Conservation (phyloP, 106 monocot species). For the Gastrodia elata region DNA sequence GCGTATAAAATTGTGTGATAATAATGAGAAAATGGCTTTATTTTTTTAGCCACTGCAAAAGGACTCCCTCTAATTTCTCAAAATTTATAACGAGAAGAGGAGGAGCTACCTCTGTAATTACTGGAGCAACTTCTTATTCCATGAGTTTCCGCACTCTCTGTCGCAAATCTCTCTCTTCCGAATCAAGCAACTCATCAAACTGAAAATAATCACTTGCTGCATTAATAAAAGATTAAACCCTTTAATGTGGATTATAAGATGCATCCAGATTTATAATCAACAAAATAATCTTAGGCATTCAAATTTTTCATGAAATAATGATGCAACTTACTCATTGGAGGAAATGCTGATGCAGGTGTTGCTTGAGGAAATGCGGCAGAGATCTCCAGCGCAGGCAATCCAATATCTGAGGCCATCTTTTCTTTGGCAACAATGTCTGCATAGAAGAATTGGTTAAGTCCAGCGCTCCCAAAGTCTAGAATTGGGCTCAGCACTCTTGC, state of each 20-base stretch:
- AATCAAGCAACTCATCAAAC: slow-evolving; percentile 67
- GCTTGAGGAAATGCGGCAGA: slow-evolving; percentile 85
- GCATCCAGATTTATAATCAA: neutral
- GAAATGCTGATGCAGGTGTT: slow-evolving; percentile 80
- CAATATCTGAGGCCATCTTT: slow-evolving; percentile 21
- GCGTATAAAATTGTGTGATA: too few relatives aligned
- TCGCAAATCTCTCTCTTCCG: slow-evolving; percentile 49
- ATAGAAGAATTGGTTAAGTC: too few relatives aligned
- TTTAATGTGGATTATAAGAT: neutral
- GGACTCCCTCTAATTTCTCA: too few relatives aligned
- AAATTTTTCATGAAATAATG: neutral
- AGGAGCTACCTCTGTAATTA: slow-evolving; percentile 62
- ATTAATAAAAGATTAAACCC: neutral
- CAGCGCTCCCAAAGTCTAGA: too few relatives aligned
- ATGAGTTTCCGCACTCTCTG: slow-evolving; percentile 48
- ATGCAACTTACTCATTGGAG: slow-evolving; percentile 38
- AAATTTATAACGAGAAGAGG: neutral
- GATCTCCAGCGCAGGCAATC: slow-evolving; percentile 56
- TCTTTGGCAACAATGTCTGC: slow-evolving; percentile 21
- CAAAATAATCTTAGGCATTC: neutral
- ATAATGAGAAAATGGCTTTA: too few relatives aligned
- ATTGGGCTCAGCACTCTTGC: too few relatives aligned
- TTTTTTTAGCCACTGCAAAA: too few relatives aligned
- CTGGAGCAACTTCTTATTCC: slow-evolving; percentile 90
- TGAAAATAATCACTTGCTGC: slow-evolving; percentile 80